Percentiles rank a stretch among this genome's conserved stretches.
Conservation (phyloP, 75 land plant species). For the Sequoia sempervirens region DNA sequence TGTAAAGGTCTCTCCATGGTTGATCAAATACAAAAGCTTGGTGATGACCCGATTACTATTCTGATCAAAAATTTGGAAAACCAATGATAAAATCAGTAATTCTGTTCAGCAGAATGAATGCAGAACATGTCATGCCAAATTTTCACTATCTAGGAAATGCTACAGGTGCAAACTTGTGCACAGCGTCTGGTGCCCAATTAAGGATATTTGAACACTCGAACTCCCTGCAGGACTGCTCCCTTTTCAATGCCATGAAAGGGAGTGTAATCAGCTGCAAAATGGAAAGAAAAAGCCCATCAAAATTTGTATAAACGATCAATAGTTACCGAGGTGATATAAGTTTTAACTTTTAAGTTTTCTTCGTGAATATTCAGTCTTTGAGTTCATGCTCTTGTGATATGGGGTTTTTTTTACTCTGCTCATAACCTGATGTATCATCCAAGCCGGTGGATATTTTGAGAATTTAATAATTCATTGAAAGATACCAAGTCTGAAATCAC, state of each 20-base stretch:
- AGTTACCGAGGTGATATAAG: not conserved
- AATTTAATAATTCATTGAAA: no score
- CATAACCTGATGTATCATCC: no score
- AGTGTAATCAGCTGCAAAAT: constrained; percentile 69
- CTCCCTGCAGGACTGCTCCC: constrained; percentile 93
- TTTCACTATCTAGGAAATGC: not conserved
- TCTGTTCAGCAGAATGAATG: not conserved
- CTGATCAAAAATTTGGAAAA: not conserved
- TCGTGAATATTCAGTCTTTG: no score
- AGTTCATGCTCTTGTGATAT: no score
- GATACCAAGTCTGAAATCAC: no score
- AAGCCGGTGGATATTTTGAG: no score
- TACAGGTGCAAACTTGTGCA: constrained; percentile 52
- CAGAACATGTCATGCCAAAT: not conserved
- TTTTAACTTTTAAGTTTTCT: no score
- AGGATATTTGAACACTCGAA: constrained; percentile 93
- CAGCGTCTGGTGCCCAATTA: constrained; percentile 86
- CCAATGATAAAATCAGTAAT: not conserved
- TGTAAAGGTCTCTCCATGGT: constrained; percentile 91
- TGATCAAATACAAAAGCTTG: constrained; percentile 84
- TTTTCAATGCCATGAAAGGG: constrained; percentile 93
- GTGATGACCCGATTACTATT: constrained; percentile 72
- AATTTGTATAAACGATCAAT: constrained; percentile 5
- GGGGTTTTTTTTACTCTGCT: no score
- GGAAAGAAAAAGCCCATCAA: not conserved